Base-by-base conservation (phyloP, 2,329 filamentous ascomycete genomes). In the Beauveria brongniartii region DNA sequence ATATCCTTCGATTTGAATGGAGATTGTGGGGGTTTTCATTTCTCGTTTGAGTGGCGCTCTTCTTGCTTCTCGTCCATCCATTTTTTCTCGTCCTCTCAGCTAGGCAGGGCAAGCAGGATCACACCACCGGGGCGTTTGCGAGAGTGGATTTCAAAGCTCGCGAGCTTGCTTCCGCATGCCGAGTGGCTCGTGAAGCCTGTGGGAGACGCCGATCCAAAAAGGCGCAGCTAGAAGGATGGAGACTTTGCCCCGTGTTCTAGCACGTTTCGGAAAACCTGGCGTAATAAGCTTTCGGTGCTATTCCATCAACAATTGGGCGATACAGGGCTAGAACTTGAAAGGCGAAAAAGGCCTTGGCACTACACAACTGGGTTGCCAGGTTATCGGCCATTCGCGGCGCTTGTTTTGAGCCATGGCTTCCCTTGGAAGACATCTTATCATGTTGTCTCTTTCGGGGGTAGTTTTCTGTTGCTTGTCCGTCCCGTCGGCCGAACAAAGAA, bases 241-340 rank as follows among this genome's bases (percentile, higher is more conserved):
- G 34, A 37, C 34, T 56, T 55, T 5, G 18, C 43, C 43, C 43
- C 28, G 43, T 56, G 43, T 47, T 48, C 54, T 57, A 40, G 55
- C 22, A 48, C 28, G 55, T 48, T 57, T 57, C 55, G 55, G 44
- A 57, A 57, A 48, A 26, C 55, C 28, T 50, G 55, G 55, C 34
- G 6, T 37, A 57, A 48, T 57, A 57, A 58, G 34, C 37, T 58
- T 37, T 58, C 46, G 55, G 47, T 24, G 12, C 55, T 58, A 43
- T 51, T 47, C 40, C 20, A 51, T 34, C 24, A 37, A 51, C 48
- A 51, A 43, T 16, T 37, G 12, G 47, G 37, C 24, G 34, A 51
- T 40, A 50, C 44, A 34, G 28, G 52, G 52, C 40, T 55, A 44
- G 24, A 22, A 52, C 41, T 22, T 1, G 20, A 9, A 26, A 22